Conservation (phyloP, 345 rosid genomes). For the Mallotus nudiflorus region DNA sequence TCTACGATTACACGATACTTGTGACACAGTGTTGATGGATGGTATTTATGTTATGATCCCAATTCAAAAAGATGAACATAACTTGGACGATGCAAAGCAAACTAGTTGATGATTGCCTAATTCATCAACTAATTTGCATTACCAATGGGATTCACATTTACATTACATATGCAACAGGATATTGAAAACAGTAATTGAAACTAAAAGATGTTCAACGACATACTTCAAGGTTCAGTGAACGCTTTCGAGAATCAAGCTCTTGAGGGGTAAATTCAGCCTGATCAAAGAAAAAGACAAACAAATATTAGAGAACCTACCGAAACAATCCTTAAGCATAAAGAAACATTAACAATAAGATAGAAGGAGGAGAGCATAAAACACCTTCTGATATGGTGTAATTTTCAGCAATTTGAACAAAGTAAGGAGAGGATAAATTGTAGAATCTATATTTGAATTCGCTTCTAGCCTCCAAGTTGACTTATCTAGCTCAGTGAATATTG, state of each 20-base stretch:
- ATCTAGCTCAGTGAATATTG: conserved; percentile 41
- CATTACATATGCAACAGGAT: no score
- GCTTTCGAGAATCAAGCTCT: conserved; percentile 50
- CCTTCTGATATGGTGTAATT: conserved; percentile 51
- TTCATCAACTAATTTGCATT: no score
- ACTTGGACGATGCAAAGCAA: background rate
- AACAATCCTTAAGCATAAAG: background rate
- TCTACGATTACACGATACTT: background rate
- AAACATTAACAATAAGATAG: background rate
- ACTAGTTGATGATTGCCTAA: no score
- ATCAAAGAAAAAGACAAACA: background rate
- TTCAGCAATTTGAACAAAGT: conserved; percentile 45
- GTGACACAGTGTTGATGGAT: background rate
- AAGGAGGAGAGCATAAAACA: background rate
- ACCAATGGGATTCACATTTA: no score
- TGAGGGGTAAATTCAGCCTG: conserved; percentile 53
- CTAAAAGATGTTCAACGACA: no score
- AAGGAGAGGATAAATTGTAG: conserved; percentile 48
- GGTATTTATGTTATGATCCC: background rate
- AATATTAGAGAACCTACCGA: background rate
- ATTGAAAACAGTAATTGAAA: no score
- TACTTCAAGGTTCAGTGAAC: conserved; percentile 37
- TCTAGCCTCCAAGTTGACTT: conserved; percentile 52
- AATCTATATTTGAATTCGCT: conserved; percentile 34
- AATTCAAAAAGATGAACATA: background rate